Percentiles rank a stretch among this genome's conserved stretches.
Evolutionary conservation across 2,329 filamentous ascomycete species (phyloP).

Genomic region (Myotisia sp.): DNA sequence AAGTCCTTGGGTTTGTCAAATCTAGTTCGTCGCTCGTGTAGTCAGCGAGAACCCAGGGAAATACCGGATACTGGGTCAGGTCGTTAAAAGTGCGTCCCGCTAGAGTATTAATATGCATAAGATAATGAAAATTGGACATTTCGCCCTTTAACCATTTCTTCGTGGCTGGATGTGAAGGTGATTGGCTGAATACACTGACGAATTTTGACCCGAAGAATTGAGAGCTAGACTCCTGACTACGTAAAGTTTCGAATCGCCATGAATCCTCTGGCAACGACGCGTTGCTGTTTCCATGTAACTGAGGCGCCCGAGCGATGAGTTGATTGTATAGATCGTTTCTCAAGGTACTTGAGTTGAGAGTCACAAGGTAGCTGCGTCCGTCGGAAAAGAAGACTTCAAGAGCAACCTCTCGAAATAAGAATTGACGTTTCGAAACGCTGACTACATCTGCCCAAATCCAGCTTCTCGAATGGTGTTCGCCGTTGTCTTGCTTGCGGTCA

Average conservation of each 20-base stretch:
- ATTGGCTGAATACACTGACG: constrained; percentile 78
- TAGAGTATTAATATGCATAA: constrained; percentile 97
- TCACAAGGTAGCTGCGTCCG: constrained; percentile 85
- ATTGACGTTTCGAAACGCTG: constrained; percentile 88
- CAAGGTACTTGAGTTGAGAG: constrained; percentile 56
- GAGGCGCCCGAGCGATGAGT: constrained; percentile 64
- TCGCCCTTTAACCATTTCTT: constrained; percentile 85
- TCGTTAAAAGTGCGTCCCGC: constrained; percentile 96
- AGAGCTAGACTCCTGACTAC: constrained; percentile 48
- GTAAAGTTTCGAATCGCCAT: constrained; percentile 80
- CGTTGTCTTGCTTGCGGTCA: constrained; percentile 38
- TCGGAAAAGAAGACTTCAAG: constrained; percentile 98
- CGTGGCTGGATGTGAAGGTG: constrained; percentile 68
- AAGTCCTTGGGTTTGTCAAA: constrained; percentile 66
- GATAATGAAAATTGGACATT: constrained; percentile 95
- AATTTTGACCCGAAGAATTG: constrained; percentile 72
- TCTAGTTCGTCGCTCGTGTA: constrained; percentile 91
- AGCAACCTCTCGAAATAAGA: constrained; percentile 86
- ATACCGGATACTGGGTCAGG: constrained; percentile 92
- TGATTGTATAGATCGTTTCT: constrained; percentile 71
- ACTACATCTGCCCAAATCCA: constrained; percentile 94
- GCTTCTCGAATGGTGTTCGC: constrained; percentile 68
- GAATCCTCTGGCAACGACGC: constrained; percentile 69
- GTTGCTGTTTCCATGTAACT: constrained; percentile 55
- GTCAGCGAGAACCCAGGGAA: constrained; percentile 92